Percentiles rank a stretch among this genome's conserved stretches.
Evolutionary conservation across 2,329 filamentous ascomycete species (phyloP).

Genomic region (Thelonectria blattea): DNA sequence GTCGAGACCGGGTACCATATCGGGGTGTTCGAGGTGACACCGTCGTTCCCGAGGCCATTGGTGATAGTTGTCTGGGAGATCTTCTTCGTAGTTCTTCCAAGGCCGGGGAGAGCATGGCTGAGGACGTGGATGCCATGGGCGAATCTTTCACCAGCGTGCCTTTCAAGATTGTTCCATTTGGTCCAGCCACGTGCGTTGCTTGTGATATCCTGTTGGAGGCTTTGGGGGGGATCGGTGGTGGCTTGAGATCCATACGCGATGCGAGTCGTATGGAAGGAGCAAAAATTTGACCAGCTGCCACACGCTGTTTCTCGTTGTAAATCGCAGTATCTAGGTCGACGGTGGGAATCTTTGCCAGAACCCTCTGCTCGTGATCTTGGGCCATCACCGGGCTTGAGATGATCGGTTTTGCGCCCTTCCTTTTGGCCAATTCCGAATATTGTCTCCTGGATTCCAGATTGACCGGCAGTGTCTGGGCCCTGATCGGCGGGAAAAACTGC

Average conservation of each 20-base stretch:
- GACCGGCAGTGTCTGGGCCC: constrained; percentile 36
- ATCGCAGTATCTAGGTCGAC: constrained; percentile 58
- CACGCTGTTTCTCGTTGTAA: constrained; percentile 52
- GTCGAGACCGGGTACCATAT: neutral
- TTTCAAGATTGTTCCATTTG: constrained; percentile 2
- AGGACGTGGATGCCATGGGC: constrained; percentile 50
- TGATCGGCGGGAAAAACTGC: constrained; percentile 51
- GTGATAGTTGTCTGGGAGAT: constrained; percentile 52
- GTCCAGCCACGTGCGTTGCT: constrained; percentile 48
- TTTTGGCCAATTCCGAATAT: constrained; percentile 36
- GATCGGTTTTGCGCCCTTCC: constrained; percentile 46
- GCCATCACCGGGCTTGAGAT: constrained; percentile 59
- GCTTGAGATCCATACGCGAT: constrained; percentile 45
- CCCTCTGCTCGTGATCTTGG: constrained; percentile 44
- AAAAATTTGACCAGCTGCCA: constrained; percentile 42
- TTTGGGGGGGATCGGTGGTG: constrained; percentile 42
- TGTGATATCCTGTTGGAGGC: constrained; percentile 44
- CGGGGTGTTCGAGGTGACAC: neutral
- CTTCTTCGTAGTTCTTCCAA: constrained; percentile 57
- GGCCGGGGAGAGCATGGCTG: constrained; percentile 57
- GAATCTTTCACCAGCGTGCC: constrained; percentile 22
- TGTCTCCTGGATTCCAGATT: constrained; percentile 25
- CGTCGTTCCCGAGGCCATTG: neutral
- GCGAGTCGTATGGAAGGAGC: constrained; percentile 43
- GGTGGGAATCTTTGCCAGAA: constrained; percentile 54